phyloP scores from a whole-genome alignment of 805 yeast genomes.

The Clavispora asparagi region DNA sequence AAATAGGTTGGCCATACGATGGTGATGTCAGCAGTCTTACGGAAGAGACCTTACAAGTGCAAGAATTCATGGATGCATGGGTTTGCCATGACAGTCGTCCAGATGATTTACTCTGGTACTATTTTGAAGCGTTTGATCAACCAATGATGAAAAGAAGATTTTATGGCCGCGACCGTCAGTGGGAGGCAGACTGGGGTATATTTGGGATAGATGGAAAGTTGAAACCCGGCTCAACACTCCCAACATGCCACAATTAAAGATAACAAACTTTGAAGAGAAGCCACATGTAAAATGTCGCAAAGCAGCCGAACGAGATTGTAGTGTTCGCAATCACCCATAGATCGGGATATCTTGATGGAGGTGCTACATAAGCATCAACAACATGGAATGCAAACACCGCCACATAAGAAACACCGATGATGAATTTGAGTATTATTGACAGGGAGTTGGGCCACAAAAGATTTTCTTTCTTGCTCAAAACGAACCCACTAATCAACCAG shows the following conservation, averaged over 20 bases:
- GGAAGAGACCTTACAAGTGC: conserved; percentile 11
- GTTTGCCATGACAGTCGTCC: conserved; percentile 36
- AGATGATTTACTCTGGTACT: conserved; percentile 45
- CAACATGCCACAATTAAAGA: conserved; percentile 1
- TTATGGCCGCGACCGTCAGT: conserved; percentile 41
- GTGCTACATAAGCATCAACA: conserved; percentile 44
- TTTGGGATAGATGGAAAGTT: conserved; percentile 22
- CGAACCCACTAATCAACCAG: conserved; percentile 70
- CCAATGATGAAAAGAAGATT: conserved; percentile 56
- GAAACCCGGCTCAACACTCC: neutral
- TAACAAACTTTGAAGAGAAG: conserved; percentile 44
- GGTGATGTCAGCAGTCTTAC: conserved; percentile 40
- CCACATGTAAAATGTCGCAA: conserved; percentile 80
- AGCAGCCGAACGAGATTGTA: conserved; percentile 69
- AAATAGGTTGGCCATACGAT: conserved; percentile 68
- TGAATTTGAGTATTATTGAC: conserved; percentile 20
- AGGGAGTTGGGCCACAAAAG: conserved; percentile 20
- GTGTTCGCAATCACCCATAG: conserved; percentile 79
- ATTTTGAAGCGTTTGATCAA: conserved; percentile 68
- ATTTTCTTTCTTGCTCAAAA: conserved; percentile 23
- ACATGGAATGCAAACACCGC: conserved; percentile 48
- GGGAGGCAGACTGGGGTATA: conserved; percentile 75
- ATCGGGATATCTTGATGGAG: conserved; percentile 72
- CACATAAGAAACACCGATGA: conserved; percentile 27
- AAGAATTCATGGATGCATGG: conserved; percentile 47